A percentile compares a stretch with the other conserved stretches of the same genome.
phyloP scores from a whole-genome alignment of 352 stramenopile species.

The Pythium sukuiense region DNA sequence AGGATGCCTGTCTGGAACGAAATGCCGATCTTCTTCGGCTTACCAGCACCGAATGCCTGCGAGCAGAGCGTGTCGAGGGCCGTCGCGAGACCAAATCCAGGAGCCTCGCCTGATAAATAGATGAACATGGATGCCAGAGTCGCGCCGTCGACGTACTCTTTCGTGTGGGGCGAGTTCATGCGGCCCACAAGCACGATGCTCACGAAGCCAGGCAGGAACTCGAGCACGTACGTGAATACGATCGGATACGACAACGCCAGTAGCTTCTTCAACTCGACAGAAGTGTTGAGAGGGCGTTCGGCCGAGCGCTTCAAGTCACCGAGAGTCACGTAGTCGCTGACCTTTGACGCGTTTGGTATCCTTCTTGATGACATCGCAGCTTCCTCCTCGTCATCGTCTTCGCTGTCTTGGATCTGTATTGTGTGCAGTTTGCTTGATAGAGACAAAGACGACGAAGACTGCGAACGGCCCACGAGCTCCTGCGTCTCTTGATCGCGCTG shows the following conservation, averaged over 20 bases:
- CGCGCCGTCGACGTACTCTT: conserved; percentile 72
- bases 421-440: neutral
- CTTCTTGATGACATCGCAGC: neutral
- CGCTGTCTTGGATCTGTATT: neutral
- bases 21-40: conserved; percentile 71
- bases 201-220: conserved; percentile 67
- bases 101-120: conserved; percentile 78
- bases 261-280: conserved; percentile 40
- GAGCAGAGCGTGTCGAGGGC: conserved; percentile 90
- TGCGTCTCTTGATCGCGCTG: conserved; percentile 14
- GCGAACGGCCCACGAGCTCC: conserved; percentile 10
- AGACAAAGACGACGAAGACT: neutral
- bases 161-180: conserved; percentile 63
- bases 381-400: neutral
- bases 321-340: conserved; percentile 7
- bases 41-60: conserved; percentile 78
- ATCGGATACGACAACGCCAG: conserved; percentile 53
- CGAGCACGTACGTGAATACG: conserved; percentile 71
- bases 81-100: conserved; percentile 78
- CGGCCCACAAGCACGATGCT: conserved; percentile 71
- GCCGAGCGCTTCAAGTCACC: neutral
- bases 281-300: neutral
- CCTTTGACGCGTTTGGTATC: neutral
- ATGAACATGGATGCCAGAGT: conserved; percentile 76
- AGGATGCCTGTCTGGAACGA: conserved; percentile 83